These are phyloP conservation scores for Auriscalpium microsporum DNA, from an alignment of 768 basidiomycete genomes.

Conservation along the genomic window DNA sequence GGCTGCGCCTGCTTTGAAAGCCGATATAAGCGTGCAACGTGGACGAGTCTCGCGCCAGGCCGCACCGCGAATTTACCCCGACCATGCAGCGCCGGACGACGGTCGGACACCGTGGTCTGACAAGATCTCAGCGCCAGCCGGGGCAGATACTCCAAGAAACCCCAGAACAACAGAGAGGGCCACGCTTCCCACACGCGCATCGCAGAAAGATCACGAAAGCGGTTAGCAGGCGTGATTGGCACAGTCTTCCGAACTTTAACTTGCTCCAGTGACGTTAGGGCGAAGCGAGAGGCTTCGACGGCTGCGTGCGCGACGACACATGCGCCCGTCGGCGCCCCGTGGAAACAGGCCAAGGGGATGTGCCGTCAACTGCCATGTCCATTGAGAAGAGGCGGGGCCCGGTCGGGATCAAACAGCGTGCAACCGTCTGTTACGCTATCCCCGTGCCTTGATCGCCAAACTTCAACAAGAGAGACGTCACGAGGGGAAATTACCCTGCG, in stretches of 20 bases:
- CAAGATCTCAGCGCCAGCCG: neutral
- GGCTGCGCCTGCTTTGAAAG: neutral
- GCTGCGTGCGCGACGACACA: conserved; percentile 1
- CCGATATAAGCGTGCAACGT: neutral
- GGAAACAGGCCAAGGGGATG: neutral
- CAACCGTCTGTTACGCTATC: conserved; percentile 1
- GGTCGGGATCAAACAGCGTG: neutral
- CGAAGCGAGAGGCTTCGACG: conserved; percentile 1
- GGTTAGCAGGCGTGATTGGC: neutral
- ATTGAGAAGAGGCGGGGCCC: neutral
- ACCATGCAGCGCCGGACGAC: neutral
- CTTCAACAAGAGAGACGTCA: conserved; percentile 13
- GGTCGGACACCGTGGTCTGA: neutral
- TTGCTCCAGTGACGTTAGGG: neutral
- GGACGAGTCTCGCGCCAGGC: neutral
- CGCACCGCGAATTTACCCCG: neutral
- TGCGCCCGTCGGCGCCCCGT: conserved; percentile 1
- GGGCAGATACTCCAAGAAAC: neutral
- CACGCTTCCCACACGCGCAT: neutral
- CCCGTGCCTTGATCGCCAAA: conserved; percentile 14
- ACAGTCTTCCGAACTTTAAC: neutral
- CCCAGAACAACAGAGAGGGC: neutral
- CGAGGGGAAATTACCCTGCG: conserved; percentile 11
- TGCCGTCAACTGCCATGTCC: neutral
- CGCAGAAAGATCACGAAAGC: conserved; percentile 1